A percentile compares a stretch with the other conserved stretches of the same genome.
phyloP scores from a whole-genome alignment of 2,329 filamentous ascomycete genomes.

The Trichophyton verrucosum region DNA sequence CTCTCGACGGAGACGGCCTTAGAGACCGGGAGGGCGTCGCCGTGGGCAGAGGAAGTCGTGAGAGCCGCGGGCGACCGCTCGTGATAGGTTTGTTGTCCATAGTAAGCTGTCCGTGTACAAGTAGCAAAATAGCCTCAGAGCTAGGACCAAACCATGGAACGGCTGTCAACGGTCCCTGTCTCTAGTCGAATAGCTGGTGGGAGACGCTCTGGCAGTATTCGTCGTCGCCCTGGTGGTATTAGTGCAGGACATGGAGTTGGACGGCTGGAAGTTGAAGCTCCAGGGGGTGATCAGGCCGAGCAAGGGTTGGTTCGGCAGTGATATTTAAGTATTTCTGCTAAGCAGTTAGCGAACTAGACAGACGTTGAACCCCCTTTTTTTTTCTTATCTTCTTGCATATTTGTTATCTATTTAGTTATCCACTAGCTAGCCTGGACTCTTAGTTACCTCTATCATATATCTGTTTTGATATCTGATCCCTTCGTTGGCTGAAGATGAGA shows the following conservation, averaged over 20 bases:
- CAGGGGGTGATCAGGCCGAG: too few relatives aligned
- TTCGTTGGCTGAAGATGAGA: too few relatives aligned
- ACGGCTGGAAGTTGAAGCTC: too few relatives aligned
- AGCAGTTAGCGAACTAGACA: too few relatives aligned
- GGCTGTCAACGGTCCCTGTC: background rate
- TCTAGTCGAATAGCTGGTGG: background rate
- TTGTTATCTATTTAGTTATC: too few relatives aligned
- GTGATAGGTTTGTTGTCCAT: constrained; percentile 26
- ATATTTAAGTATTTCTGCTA: too few relatives aligned
- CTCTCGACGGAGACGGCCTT: constrained; percentile 37
- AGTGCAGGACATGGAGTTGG: background rate
- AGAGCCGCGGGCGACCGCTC: constrained; percentile 39
- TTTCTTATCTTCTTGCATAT: too few relatives aligned
- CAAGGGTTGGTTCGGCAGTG: too few relatives aligned
- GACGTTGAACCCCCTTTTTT: too few relatives aligned
- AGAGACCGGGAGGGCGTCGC: constrained; percentile 28
- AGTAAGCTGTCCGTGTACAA: background rate
- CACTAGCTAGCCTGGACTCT: too few relatives aligned
- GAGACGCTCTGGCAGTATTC: background rate
- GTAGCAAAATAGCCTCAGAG: background rate
- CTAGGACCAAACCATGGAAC: background rate
- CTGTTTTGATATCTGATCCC: too few relatives aligned
- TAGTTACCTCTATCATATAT: too few relatives aligned
- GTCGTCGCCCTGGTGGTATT: background rate
- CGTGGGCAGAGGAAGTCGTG: constrained; percentile 40